Evolutionary conservation across 2,329 filamentous ascomycete genomes (phyloP), one percentile per base, ranked within the genome.

Genomic region (Teratosphaeria pseudoeucalypti): DNA sequence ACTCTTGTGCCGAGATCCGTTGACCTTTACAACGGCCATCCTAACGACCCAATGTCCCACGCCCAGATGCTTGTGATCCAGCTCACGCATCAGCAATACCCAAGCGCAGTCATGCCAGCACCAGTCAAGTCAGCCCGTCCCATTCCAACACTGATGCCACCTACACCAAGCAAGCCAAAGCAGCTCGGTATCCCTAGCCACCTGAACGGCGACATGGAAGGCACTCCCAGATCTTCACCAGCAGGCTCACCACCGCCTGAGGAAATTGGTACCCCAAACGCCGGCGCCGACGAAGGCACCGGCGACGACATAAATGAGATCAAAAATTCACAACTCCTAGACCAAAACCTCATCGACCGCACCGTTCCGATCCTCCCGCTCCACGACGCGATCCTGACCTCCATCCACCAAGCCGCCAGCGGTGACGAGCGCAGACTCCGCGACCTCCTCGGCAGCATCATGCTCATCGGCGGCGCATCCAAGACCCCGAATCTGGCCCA

Each of bases 351-450:
- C 69, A 85, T 89, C 54, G 92, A 97, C 70, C 81, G 85, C 49
- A 86, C 94, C 37, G 81, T 96, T 3, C 92, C 94, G 0, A 76
- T 91, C 12, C 89, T 89, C 60, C 86, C 92, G 0, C 83, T 99
- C 29, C 92, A 97, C 72, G 83, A 87, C 62, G 92, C 94, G 5
- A 95, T 99, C 67, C 82, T 96, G 61, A 91, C 89, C 16, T 92
- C 87, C 55, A 95, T 97, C 69, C 83, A 88, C 55, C 88, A 96
- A 73, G 94, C 90, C 7, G 87, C 90, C 57, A 87, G 87, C 59
- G 87, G 87, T 59, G 92, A 97, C 71, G 91, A 97, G 65, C 92
- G 94, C 77, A 95, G 95, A 74, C 85, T 92, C 63, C 87, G 90
- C 57, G 94, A 99, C 71, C 88, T 96, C 69, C 81, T 95, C 34